Evolutionary conservation across 345 rosid species (phyloP).

Genomic region (Nephelium lappaceum): DNA sequence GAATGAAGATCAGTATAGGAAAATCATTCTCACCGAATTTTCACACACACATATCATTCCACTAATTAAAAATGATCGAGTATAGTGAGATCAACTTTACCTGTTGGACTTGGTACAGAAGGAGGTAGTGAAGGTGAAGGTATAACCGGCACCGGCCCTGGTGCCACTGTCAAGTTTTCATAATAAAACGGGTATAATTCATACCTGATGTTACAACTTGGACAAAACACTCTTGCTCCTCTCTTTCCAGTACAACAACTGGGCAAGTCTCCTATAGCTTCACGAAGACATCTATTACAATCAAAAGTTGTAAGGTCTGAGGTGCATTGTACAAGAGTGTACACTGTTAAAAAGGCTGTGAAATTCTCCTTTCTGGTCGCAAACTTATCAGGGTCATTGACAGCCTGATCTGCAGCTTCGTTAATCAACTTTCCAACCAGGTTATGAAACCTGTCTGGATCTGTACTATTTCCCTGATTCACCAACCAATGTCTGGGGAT

Average conservation of each 20-base stretch:
- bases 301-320: constrained; percentile 12
- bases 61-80: too few species aligned
- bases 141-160: too few species aligned
- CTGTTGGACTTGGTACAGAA: too few species aligned
- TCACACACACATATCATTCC: too few species aligned
- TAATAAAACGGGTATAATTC: constrained; percentile 31
- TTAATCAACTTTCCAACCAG: neutral
- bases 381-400: neutral
- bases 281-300: constrained; percentile 25
- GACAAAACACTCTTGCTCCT: constrained; percentile 32
- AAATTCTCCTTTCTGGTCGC: constrained; percentile 6
- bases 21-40: too few species aligned
- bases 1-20: too few species aligned
- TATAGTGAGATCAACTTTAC: too few species aligned
- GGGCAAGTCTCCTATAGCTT: neutral
- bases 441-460: neutral
- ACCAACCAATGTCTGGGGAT: too few species aligned
- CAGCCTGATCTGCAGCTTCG: neutral
- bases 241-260: neutral
- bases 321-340: constrained; percentile 33
- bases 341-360: neutral
- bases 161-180: neutral
- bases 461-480: neutral
- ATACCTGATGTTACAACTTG: constrained; percentile 41
- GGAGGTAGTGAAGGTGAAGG: neutral